Evolutionary conservation across 2,329 filamentous ascomycete genomes (phyloP).

Genomic region (Chrysosphaeria jannelii): DNA sequence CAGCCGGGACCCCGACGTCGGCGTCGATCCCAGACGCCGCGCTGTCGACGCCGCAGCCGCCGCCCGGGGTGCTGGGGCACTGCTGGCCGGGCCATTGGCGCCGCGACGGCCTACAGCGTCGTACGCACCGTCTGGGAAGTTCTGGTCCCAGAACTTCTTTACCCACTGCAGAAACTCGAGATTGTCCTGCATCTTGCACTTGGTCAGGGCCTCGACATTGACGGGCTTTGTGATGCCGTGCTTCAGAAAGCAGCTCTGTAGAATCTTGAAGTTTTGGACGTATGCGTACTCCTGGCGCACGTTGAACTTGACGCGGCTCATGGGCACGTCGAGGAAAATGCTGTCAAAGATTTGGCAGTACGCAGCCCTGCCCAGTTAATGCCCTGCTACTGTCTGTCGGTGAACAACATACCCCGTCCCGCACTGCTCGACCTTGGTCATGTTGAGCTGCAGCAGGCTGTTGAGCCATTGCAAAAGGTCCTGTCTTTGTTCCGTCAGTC

Average conservation of each 20-base stretch:
- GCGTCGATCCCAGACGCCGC: constrained; percentile 26
- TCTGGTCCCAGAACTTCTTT: constrained; percentile 92
- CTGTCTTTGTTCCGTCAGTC: too few relatives aligned
- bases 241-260: constrained; percentile 69
- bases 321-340: constrained; percentile 85
- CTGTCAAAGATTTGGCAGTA: constrained; percentile 96
- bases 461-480: constrained; percentile 93
- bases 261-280: constrained; percentile 90
- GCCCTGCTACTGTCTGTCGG: not conserved
- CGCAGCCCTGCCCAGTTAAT: constrained; percentile 35
- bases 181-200: constrained; percentile 99
- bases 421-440: constrained; percentile 71
- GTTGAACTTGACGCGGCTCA: constrained; percentile 94
- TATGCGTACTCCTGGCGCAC: constrained; percentile 93
- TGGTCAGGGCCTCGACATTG: constrained; percentile 64
- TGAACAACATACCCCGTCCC: constrained; percentile 3
- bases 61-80: too few relatives aligned
- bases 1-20: constrained; percentile 22
- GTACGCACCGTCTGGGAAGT: constrained; percentile 92
- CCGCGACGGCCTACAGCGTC: constrained; percentile 52
- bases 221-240: constrained; percentile 75
- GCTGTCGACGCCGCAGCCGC: constrained; percentile 15
- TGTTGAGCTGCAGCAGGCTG: constrained; percentile 88
- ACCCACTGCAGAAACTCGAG: constrained; percentile 95
- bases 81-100: too few relatives aligned